Evolutionary conservation across 768 basidiomycete species (phyloP).

Genomic region (Pleurotus djamor): DNA sequence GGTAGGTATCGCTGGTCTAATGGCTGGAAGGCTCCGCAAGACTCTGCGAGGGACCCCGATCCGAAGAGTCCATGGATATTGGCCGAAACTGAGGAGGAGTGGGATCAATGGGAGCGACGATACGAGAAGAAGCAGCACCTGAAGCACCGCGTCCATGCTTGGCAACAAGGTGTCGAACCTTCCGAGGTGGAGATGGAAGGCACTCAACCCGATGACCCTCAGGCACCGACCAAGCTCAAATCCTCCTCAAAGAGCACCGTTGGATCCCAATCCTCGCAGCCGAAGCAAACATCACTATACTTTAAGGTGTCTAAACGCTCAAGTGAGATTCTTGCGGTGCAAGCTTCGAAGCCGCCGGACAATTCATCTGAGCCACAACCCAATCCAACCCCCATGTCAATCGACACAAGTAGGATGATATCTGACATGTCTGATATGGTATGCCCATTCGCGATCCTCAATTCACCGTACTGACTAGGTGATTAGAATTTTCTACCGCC

Average conservation of each 20-base stretch:
- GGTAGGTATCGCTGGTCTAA: conserved; percentile 27
- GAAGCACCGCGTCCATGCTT: conserved; percentile 21
- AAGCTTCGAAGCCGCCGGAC: background rate
- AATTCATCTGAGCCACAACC: background rate
- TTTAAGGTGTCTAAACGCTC: conserved; percentile 3
- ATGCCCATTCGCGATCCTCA: conserved; percentile 3
- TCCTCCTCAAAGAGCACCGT: background rate
- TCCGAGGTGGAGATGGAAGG: conserved; percentile 29
- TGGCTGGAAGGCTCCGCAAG: conserved; percentile 18
- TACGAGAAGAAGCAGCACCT: conserved; percentile 22
- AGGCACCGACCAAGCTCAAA: conserved; percentile 8
- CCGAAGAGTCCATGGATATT: conserved; percentile 32
- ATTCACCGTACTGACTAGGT: conserved; percentile 6
- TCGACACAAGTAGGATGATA: background rate
- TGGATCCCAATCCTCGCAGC: too few relatives aligned
- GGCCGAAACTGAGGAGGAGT: conserved; percentile 45
- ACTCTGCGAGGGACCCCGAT: conserved; percentile 18
- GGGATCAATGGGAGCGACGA: conserved; percentile 42
- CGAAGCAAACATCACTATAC: conserved; percentile 1
- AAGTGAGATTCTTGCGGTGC: background rate
- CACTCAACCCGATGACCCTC: conserved; percentile 28
- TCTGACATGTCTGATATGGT: conserved; percentile 26
- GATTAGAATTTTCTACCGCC: conserved; percentile 48
- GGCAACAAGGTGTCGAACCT: conserved; percentile 17
- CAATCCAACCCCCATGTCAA: background rate